A percentile compares a stretch with the other conserved stretches of the same genome.
These are phyloP conservation scores for Penicillium sclerotigenum DNA, from an alignment of 2,329 filamentous ascomycete genomes.

Conservation along the genomic window DNA sequence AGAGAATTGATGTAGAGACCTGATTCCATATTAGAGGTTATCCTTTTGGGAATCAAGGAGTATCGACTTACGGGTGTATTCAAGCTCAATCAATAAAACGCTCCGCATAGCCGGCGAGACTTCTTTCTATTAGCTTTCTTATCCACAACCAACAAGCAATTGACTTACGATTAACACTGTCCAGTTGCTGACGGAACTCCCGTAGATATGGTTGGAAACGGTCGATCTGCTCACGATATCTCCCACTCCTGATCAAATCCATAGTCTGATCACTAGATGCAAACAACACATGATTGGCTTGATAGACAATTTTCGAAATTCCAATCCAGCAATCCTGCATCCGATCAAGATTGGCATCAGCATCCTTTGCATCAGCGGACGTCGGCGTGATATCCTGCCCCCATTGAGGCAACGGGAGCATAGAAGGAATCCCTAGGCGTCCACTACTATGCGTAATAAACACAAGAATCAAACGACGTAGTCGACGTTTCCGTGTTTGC, in stretches of 20 bases:
- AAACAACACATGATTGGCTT: constrained; percentile 85
- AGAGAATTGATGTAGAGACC: constrained; percentile 85
- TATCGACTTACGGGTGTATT: constrained; percentile 70
- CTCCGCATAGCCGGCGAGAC: constrained; percentile 61
- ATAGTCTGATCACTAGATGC: constrained; percentile 82
- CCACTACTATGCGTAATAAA: constrained; percentile 94
- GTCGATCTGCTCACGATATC: constrained; percentile 76
- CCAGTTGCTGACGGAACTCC: constrained; percentile 78
- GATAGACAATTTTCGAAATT: constrained; percentile 88
- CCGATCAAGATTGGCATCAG: constrained; percentile 49
- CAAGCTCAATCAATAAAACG: constrained; percentile 89
- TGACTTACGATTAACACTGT: constrained; percentile 61
- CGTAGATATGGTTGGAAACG: constrained; percentile 75
- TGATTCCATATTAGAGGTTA: constrained; percentile 18
- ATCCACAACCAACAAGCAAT: background rate
- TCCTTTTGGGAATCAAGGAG: background rate
- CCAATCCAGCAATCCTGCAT: constrained; percentile 86
- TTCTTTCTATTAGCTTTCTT: constrained; percentile 29
- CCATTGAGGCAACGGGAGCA: constrained; percentile 65
- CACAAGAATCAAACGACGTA: constrained; percentile 81
- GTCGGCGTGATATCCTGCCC: constrained; percentile 38
- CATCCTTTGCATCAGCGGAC: constrained; percentile 27
- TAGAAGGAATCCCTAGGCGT: constrained; percentile 85
- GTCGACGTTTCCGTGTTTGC: constrained; percentile 75
- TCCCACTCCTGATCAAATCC: constrained; percentile 79